Percentiles rank a stretch among this genome's conserved stretches.
Conservation (phyloP, 148 eudicot genomes). For the Rhododendron molle region DNA sequence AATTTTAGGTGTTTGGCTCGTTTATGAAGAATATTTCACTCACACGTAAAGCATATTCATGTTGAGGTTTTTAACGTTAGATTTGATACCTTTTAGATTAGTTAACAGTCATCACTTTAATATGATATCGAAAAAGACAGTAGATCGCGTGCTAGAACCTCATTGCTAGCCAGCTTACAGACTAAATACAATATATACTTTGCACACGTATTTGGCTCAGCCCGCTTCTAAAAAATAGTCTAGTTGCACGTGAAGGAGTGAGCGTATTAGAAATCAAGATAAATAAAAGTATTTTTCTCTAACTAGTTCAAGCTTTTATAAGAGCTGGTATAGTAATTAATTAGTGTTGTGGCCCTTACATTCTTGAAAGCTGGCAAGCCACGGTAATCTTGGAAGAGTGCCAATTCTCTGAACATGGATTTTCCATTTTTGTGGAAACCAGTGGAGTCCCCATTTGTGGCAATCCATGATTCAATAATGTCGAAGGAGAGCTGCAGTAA, state of each 20-base stretch:
- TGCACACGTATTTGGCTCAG: too few species aligned
- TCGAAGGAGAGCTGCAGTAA: conserved; percentile 56
- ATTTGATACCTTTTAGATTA: too few species aligned
- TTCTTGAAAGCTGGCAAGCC: conserved; percentile 68
- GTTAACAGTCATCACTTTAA: neutral
- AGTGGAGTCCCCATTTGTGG: conserved; percentile 35
- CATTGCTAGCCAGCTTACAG: neutral
- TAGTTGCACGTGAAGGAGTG: neutral
- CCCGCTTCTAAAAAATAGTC: neutral
- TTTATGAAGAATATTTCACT: too few species aligned
- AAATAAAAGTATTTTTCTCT: too few species aligned
- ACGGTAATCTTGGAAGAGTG: conserved; percentile 67
- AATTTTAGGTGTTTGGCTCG: too few species aligned
- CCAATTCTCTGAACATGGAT: conserved; percentile 54
- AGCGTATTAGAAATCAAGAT: neutral
- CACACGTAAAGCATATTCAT: too few species aligned
- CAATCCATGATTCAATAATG: conserved; percentile 56
- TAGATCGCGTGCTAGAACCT: neutral
- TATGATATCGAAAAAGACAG: neutral
- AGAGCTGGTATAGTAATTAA: too few species aligned
- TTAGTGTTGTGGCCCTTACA: conserved; percentile 20
- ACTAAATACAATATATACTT: too few species aligned
- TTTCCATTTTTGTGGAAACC: conserved; percentile 38
- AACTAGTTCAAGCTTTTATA: neutral
- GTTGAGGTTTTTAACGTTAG: too few species aligned